Evolutionary conservation across 2,329 filamentous ascomycete genomes (phyloP).

Genomic region (Clarireedia homoeocarpa): DNA sequence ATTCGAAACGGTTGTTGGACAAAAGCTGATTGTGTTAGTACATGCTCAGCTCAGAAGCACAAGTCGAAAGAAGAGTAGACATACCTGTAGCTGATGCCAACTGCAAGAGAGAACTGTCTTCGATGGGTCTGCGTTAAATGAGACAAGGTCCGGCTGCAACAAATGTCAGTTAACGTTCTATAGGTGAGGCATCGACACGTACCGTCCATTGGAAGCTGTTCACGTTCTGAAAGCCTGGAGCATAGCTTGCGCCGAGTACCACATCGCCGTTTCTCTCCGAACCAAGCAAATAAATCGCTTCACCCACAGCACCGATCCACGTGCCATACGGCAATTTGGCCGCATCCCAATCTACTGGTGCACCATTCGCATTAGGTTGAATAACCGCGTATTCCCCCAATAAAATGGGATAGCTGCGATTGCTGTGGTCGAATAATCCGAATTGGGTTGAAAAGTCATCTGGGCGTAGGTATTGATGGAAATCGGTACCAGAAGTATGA

Average conservation of each 20-base stretch:
- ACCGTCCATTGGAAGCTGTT: constrained; percentile 25
- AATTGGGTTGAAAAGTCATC: constrained; percentile 21
- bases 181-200: not conserved
- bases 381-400: constrained; percentile 26
- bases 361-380: constrained; percentile 16
- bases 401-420: constrained; percentile 16
- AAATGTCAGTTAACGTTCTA: not conserved
- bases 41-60: not conserved
- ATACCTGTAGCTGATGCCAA: constrained; percentile 4
- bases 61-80: not conserved
- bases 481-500: constrained; percentile 15
- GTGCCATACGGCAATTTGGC: constrained; percentile 11
- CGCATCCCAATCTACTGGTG: constrained; percentile 5
- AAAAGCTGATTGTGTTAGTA: constrained; percentile 1
- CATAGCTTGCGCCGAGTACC: constrained; percentile 22
- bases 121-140: constrained; percentile 32
- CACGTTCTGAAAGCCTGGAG: constrained; percentile 25
- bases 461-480: constrained; percentile 22
- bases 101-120: constrained; percentile 41
- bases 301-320: constrained; percentile 24
- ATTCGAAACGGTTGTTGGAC: constrained; percentile 2
- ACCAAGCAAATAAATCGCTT: constrained; percentile 23
- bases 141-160: constrained; percentile 23
- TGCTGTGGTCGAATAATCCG: constrained; percentile 16
- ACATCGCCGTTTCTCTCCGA: constrained; percentile 23